phyloP scores from a whole-genome alignment of 768 basidiomycete genomes.

The Multifurca ochricompacta region DNA sequence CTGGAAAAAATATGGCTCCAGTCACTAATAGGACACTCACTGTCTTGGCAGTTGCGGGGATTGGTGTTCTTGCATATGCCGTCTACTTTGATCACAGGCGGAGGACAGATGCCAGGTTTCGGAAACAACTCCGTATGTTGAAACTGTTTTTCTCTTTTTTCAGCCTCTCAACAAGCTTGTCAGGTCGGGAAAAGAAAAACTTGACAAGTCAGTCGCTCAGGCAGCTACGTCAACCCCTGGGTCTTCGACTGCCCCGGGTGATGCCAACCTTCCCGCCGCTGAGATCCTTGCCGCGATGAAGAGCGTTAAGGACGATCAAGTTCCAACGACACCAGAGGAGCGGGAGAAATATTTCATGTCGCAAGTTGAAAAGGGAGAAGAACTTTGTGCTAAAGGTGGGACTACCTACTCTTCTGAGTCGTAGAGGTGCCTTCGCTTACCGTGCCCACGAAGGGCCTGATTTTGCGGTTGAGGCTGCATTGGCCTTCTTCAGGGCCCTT shows the following conservation, averaged over 20 bases:
- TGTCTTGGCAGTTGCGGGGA: conserved; percentile 34
- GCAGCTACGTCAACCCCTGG: neutral
- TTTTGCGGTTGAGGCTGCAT: conserved; percentile 71
- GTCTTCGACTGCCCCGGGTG: conserved; percentile 27
- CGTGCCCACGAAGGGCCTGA: conserved; percentile 51
- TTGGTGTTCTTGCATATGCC: conserved; percentile 71
- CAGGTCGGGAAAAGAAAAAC: conserved; percentile 91
- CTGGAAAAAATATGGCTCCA: conserved; percentile 2
- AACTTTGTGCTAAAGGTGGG: conserved; percentile 67
- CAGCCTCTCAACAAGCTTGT: neutral
- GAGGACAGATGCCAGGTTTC: conserved; percentile 78
- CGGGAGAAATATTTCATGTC: conserved; percentile 89
- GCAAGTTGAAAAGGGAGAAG: conserved; percentile 83
- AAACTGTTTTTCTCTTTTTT: neutral
- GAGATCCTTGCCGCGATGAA: conserved; percentile 59
- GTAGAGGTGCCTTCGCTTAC: neutral
- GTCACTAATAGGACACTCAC: conserved; percentile 31
- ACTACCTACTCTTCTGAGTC: conserved; percentile 16
- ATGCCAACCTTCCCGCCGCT: conserved; percentile 35
- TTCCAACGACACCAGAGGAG: conserved; percentile 61
- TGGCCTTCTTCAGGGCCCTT: conserved; percentile 89
- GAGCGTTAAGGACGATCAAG: conserved; percentile 58
- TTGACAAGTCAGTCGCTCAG: conserved; percentile 52
- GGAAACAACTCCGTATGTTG: conserved; percentile 54
- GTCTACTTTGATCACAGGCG: conserved; percentile 94